Base-by-base conservation (phyloP, 1,284 basidiomycete species). In the Quambalaria eucalypti region DNA sequence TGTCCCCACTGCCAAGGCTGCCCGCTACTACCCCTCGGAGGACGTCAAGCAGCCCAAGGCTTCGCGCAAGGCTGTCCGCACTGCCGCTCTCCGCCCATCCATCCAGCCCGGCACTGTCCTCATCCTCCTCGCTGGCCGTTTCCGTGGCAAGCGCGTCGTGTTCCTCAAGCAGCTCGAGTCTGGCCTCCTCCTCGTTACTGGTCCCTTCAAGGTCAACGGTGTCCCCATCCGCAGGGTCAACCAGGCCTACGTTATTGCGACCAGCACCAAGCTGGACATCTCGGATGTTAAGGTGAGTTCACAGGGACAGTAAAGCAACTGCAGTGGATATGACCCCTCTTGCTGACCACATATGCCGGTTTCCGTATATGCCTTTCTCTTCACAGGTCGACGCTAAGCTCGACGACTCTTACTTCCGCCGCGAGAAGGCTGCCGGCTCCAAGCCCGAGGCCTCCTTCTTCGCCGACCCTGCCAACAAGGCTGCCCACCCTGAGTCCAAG, bases 231-330 rank as follows among this genome's bases (percentile, higher is more conserved):
- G 93, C 78, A 85, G 95, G 78, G 92, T 99, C 64, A 95, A 93
- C 82, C 93, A 97, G 82, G 91, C 95, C 57, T 99, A 98, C 79
- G 92, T 95, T 63, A 97, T 99, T 76, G 90, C 93, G 63, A 99
- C 95, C 62, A 91, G 91, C 62, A 97, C 95, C 76, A 92, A 88
- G 81, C 80, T 98, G 73, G 88, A 96, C 71, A 79, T 98, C 64
- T 82, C 81, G 48, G 82, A 81, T 66, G 81, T 90, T 77, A 83
- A 84, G 80, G 89, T 89, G 66, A 62, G 83, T 77, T 29, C 47
- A 44, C 19, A 2, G 23, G 16, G 19, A 39, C 23, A 39, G 16
- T 21, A 47, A 7, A 12, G 16, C 26, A 42, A 25, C 21, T 26
- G 10, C 2, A 16, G 31, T 10, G 50, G n/a, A 33, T 12, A 16